phyloP scores from a whole-genome alignment of 2,329 filamentous ascomycete genomes.

The Dryadomyces quercus-mongolicae region DNA sequence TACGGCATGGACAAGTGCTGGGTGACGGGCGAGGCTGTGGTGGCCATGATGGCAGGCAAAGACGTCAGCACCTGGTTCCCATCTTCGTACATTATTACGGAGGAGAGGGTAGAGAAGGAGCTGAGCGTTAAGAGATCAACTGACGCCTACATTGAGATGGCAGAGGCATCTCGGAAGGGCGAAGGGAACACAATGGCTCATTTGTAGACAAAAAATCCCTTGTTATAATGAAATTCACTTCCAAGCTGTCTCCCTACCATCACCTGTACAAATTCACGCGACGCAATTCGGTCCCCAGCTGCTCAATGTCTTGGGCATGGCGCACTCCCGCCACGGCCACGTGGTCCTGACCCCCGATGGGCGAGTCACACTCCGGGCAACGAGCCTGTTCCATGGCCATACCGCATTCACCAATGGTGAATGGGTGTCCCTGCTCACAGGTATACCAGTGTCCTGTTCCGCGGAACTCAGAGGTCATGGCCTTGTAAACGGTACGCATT shows the following conservation, averaged over 20 bases:
- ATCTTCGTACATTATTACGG: not conserved
- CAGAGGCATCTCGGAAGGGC: too few species aligned
- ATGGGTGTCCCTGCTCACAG: conserved; percentile 44
- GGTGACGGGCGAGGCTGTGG: conserved; percentile 10
- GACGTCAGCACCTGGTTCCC: not conserved
- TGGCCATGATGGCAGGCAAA: not conserved
- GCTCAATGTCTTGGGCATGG: conserved; percentile 36
- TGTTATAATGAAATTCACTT: too few species aligned
- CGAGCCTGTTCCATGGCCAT: conserved; percentile 48
- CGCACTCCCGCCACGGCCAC: conserved; percentile 35
- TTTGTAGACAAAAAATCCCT: too few species aligned
- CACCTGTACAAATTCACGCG: not conserved
- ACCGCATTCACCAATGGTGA: conserved; percentile 55
- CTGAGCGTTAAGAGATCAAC: too few species aligned
- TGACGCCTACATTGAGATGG: too few species aligned
- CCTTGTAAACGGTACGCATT: conserved; percentile 33
- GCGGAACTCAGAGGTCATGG: conserved; percentile 37
- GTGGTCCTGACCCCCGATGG: conserved; percentile 44
- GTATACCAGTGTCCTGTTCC: conserved; percentile 52
- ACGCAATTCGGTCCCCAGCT: conserved; percentile 6
- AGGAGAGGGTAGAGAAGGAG: not conserved
- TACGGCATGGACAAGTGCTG: conserved; percentile 15
- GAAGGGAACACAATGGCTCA: too few species aligned
- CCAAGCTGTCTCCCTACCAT: too few species aligned
- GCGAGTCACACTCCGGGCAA: conserved; percentile 50